These are phyloP conservation scores for Trypanosoma brucei DNA, from an alignment of 208 protist species.

Conservation along the genomic window DNA sequence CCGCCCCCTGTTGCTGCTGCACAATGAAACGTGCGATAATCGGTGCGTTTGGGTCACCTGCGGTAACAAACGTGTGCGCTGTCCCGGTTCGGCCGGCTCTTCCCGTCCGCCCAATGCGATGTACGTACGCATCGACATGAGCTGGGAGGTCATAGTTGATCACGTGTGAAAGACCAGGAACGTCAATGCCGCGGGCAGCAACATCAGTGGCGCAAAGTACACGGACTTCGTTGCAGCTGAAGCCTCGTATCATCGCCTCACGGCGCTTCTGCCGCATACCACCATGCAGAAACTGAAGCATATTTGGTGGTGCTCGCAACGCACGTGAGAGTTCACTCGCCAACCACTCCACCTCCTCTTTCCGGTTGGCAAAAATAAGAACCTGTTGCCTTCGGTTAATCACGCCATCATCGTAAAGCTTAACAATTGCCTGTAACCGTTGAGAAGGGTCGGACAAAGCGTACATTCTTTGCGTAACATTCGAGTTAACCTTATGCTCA, in stretches of 20 bases:
- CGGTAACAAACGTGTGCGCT: constrained; percentile 91
- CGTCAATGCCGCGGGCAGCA: constrained; percentile 91
- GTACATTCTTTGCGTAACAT: constrained; percentile 64
- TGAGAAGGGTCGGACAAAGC: constrained; percentile 35
- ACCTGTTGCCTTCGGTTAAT: constrained; percentile 71
- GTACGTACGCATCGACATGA: constrained; percentile 96
- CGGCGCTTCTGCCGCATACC: constrained; percentile 72
- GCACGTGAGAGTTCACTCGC: constrained; percentile 35
- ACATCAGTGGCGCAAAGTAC: constrained; percentile 96
- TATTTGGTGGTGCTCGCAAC: constrained; percentile 45
- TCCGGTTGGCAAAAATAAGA: constrained; percentile 71
- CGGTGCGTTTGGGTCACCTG: constrained; percentile 52
- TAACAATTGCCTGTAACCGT: constrained; percentile 40
- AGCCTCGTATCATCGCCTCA: constrained; percentile 60
- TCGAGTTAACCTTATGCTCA: constrained; percentile 44
- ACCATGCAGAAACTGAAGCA: constrained; percentile 89
- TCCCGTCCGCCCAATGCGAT: constrained; percentile 97
- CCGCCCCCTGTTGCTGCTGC: constrained; percentile 23
- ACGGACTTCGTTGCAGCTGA: constrained; percentile 67
- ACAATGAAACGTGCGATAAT: constrained; percentile 54
- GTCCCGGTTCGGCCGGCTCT: constrained; percentile 90
- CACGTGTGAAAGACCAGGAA: constrained; percentile 92
- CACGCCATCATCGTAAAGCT: constrained; percentile 60
- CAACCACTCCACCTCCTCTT: constrained; percentile 55
- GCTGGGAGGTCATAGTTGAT: constrained; percentile 96